Base-by-base conservation (phyloP, 2,329 filamentous ascomycete genomes). In the Aspergillus puulaauensis region DNA sequence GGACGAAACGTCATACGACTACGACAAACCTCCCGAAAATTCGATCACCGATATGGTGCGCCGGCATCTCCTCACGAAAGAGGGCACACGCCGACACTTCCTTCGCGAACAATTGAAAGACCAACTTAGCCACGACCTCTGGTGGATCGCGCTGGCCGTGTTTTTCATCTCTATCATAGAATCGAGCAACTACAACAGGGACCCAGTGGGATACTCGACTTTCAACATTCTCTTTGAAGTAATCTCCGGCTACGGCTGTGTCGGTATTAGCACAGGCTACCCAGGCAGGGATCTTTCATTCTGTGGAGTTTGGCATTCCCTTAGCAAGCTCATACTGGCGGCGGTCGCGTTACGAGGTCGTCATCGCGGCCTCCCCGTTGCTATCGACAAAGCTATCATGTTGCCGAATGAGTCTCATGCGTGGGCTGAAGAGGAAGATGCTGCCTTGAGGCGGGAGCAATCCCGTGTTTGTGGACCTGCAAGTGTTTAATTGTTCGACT, bases 101-200 rank as follows among this genome's bases (percentile, higher is more conserved):
- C 73, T 85, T 14, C 77, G 78, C 41, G 79, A 83, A 60, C 85
- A 89, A 66, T 75, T 88, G 21, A 82, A 84, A n/a, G 81, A 82
- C 6, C 86, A 89, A 68, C 79, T 89, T 2, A 83, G 84, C 31
- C 85, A 89, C 68, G 87, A 89, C 65, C 75, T 89, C 15, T 89
- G 86, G 86, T 85, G 81, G 75, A 82, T 89, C 14, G 81, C 84
- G 3, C 70, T 88, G 0, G 83, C 84, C 2, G 79, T 87, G 12
- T 77, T 88, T 50, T 69, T 85, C 33, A 86, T 89, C 55, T 79
- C 80, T 53, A 80, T 83, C 40, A 84, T 87, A 47, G 86, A 89
- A 68, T 82, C 82, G 1, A 71, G 74, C 5, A 80, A 85, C 56
- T 85, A 84, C 52, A 72, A 79, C 1, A 65, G 69, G 5, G 78